Conservation (phyloP, 2,329 filamentous ascomycete genomes). For the Aureobasidium sp. region DNA sequence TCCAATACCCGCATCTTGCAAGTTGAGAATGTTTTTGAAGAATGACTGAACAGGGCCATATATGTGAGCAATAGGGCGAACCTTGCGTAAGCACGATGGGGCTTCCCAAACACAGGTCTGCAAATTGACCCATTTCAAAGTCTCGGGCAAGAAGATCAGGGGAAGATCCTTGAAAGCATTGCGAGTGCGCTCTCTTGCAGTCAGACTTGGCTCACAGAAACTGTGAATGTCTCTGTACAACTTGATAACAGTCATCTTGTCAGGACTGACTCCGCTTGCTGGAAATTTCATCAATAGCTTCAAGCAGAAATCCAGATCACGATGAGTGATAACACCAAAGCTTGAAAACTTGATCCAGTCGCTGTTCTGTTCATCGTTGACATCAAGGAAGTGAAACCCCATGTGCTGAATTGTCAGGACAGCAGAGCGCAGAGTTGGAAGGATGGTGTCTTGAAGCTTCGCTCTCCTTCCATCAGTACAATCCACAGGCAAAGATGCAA, state of each 20-base stretch:
- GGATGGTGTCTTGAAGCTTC: slow-evolving; percentile 3
- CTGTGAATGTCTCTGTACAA: background rate
- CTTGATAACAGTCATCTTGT: background rate
- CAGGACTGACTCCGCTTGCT: background rate
- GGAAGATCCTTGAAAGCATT: background rate
- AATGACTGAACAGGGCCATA: background rate
- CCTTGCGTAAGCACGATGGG: background rate
- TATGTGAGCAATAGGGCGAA: background rate
- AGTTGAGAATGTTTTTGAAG: background rate
- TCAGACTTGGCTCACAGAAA: background rate
- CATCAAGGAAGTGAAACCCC: background rate
- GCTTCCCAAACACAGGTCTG: background rate
- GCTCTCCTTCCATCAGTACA: background rate
- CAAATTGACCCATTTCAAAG: background rate
- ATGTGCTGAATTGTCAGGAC: background rate
- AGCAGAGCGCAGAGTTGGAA: background rate
- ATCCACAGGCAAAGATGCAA: background rate
- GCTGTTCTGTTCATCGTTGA: background rate
- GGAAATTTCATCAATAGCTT: background rate
- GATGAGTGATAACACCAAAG: background rate
- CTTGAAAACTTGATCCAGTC: background rate
- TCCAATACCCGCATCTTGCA: background rate
- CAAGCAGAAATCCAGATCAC: background rate
- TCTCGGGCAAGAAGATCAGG: background rate
- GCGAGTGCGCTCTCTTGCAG: background rate